Evolutionary conservation across 202 grass and related monocot genomes (phyloP).

Genomic region (Digitaria exilis): DNA sequence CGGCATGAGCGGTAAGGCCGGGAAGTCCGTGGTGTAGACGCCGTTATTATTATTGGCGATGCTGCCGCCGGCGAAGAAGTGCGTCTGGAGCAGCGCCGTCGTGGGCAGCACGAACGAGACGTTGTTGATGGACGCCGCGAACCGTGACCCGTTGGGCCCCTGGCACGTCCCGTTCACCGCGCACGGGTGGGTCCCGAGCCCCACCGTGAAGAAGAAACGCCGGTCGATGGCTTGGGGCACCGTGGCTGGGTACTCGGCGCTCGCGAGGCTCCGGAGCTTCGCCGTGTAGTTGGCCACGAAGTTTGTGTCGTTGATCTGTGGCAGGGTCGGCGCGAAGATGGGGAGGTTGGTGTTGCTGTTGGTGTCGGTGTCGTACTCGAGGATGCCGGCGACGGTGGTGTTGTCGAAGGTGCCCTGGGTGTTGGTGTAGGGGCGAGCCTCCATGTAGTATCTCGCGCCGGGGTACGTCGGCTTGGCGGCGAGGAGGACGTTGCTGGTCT

Average conservation of each 20-base stretch:
- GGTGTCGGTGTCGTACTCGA: slow-evolving; percentile 58
- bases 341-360: slow-evolving; percentile 35
- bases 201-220: slow-evolving; percentile 76
- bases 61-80: slow-evolving; percentile 30
- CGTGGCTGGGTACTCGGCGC: slow-evolving; percentile 51
- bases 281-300: slow-evolving; percentile 58
- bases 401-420: slow-evolving; percentile 79
- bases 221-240: slow-evolving; percentile 56
- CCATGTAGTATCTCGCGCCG: slow-evolving; percentile 62
- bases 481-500: slow-evolving; percentile 82
- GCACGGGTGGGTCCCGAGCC: slow-evolving; percentile 72
- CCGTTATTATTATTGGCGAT: slow-evolving; percentile 45
- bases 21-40: slow-evolving; percentile 67
- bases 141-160: slow-evolving; percentile 75
- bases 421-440: slow-evolving; percentile 59
- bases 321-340: slow-evolving; percentile 46
- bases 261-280: slow-evolving; percentile 69
- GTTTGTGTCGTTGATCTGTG: slow-evolving; percentile 62
- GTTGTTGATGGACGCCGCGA: slow-evolving; percentile 80
- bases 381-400: slow-evolving; percentile 74
- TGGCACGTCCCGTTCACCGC: slow-evolving; percentile 70
- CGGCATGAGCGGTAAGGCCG: slow-evolving; percentile 38
- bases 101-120: slow-evolving; percentile 75
- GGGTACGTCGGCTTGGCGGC: slow-evolving; percentile 27
- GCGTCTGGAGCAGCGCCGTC: slow-evolving; percentile 61